Conservation (phyloP, 78 protist species). For the Emiliania huxleyi region DNA sequence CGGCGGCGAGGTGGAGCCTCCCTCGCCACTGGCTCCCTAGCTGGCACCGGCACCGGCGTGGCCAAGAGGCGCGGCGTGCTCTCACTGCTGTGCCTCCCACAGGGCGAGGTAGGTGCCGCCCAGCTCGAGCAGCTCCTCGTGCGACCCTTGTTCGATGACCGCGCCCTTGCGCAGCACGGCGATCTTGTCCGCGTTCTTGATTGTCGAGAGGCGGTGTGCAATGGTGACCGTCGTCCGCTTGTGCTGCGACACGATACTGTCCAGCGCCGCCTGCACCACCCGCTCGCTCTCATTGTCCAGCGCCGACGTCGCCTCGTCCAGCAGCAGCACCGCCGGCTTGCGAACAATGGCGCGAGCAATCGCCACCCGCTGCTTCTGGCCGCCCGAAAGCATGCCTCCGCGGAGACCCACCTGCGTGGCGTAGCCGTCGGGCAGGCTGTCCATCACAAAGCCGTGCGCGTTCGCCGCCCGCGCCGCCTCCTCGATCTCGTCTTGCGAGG, state of each 20-base stretch:
- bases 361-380: slow-evolving; percentile 90
- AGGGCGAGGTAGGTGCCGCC: not conserved
- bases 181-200: slow-evolving; percentile 73
- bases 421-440: slow-evolving; percentile 69
- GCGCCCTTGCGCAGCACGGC: slow-evolving; percentile 60
- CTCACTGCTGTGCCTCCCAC: not conserved
- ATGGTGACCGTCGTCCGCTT: slow-evolving; percentile 78
- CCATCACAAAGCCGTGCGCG: slow-evolving; percentile 80
- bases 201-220: slow-evolving; percentile 89
- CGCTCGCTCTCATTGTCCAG: slow-evolving; percentile 85
- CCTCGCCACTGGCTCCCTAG: too few species aligned
- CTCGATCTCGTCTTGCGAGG: slow-evolving; percentile 45
- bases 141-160: slow-evolving; percentile 69
- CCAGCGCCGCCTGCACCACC: slow-evolving; percentile 81
- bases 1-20: too few species aligned
- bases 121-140: slow-evolving; percentile 24
- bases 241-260: slow-evolving; percentile 20
- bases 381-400: slow-evolving; percentile 86
- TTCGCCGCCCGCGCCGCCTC: slow-evolving; percentile 84
- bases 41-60: too few species aligned
- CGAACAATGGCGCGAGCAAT: slow-evolving; percentile 89
- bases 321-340: slow-evolving; percentile 83
- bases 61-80: too few species aligned
- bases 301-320: slow-evolving; percentile 97
- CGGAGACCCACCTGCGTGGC: slow-evolving; percentile 78